Evolutionary conservation across 139 green algal genomes (phyloP).

Genomic region (Tetraselmis chui): DNA sequence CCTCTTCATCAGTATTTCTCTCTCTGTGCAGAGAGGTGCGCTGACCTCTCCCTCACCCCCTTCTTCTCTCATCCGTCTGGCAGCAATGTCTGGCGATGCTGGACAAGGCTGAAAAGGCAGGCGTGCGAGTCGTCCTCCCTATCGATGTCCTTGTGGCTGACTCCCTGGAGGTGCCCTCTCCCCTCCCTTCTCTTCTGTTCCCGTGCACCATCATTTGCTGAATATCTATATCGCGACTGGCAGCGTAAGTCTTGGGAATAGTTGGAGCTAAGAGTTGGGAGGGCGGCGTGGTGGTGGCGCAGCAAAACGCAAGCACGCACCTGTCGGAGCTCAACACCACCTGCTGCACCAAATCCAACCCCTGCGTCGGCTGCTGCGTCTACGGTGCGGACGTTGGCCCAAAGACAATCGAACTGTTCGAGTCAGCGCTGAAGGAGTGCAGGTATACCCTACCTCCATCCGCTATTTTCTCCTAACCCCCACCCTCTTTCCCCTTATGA

Average conservation of each 20-base stretch:
- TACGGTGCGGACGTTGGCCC: slow-evolving; percentile 46
- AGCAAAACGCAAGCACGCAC: background rate
- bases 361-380: slow-evolving; percentile 29
- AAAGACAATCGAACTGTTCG: slow-evolving; percentile 15
- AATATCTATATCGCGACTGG: no score
- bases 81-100: slow-evolving; percentile 30
- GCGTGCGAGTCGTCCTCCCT: slow-evolving; percentile 41
- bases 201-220: background rate
- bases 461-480: no score
- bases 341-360: slow-evolving; percentile 34
- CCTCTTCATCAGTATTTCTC: no score
- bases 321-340: slow-evolving; percentile 18
- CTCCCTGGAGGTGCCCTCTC: slow-evolving; percentile 16
- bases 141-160: slow-evolving; percentile 32
- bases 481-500: no score
- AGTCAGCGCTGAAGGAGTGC: slow-evolving; percentile 21
- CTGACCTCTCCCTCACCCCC: no score
- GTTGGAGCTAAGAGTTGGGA: no score
- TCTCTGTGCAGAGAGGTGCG: no score
- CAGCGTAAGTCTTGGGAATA: no score
- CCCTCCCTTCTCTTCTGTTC: background rate
- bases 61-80: no score
- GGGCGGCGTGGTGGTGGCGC: no score
- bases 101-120: slow-evolving; percentile 16
- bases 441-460: no score